These are phyloP conservation scores for Stentor coeruleus DNA, from an alignment of 73 alveolate genomes.

Conservation along the genomic window DNA sequence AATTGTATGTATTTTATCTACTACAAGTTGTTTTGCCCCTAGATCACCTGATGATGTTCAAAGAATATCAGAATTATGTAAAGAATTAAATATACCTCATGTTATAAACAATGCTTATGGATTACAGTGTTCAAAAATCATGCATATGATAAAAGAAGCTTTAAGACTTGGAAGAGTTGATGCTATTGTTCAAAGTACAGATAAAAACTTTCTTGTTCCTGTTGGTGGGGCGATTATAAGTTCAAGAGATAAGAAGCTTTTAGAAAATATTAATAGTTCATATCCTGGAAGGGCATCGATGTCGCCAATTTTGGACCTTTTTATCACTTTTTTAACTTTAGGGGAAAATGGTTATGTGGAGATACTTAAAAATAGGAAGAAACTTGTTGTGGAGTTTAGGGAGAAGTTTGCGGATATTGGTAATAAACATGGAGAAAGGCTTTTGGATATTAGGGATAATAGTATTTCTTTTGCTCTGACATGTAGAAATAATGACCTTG, in stretches of 20 bases:
- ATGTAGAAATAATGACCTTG: slow-evolving; percentile 46
- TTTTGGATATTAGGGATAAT: slow-evolving; percentile 57
- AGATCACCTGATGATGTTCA: slow-evolving; percentile 88
- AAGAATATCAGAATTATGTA: slow-evolving; percentile 72
- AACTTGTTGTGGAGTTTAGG: slow-evolving; percentile 63
- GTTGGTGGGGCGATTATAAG: slow-evolving; percentile 99
- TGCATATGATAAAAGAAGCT: background rate
- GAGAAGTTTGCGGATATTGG: slow-evolving; percentile 55
- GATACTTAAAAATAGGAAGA: slow-evolving; percentile 78
- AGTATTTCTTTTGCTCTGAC: slow-evolving; percentile 74
- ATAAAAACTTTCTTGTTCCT: slow-evolving; percentile 99
- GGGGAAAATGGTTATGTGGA: slow-evolving; percentile 69
- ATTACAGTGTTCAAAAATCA: slow-evolving; percentile 36
- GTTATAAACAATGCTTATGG: slow-evolving; percentile 97
- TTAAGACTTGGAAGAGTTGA: slow-evolving; percentile 73
- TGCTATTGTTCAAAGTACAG: slow-evolving; percentile 90
- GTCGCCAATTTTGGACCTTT: slow-evolving; percentile 93
- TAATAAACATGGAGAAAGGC: slow-evolving; percentile 68
- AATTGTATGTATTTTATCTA: slow-evolving; percentile 76
- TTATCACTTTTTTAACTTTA: slow-evolving; percentile 90
- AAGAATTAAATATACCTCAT: slow-evolving; percentile 71
- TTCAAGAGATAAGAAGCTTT: slow-evolving; percentile 59
- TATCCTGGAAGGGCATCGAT: slow-evolving; percentile 99
- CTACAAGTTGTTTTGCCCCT: slow-evolving; percentile 98
- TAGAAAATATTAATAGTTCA: slow-evolving; percentile 60